Evolutionary conservation across 208 protist species (phyloP).

Genomic region (Herpetomonas tarakana): DNA sequence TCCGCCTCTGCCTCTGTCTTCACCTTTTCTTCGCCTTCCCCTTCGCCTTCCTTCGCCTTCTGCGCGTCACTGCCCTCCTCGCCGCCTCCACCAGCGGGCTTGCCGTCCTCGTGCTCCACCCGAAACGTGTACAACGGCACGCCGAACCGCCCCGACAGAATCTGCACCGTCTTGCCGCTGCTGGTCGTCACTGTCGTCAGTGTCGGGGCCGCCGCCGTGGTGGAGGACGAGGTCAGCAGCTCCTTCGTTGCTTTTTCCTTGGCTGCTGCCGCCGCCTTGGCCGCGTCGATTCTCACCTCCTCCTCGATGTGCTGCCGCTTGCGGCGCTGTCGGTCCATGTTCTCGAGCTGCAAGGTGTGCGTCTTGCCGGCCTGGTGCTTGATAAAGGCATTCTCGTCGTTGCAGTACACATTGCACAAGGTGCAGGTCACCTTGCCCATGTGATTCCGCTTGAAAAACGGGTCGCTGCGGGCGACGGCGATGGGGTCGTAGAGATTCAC

Average conservation of each 20-base stretch:
- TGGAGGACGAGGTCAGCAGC: conserved; percentile 18
- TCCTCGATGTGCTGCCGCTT: conserved; percentile 50
- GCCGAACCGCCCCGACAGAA: conserved; percentile 30
- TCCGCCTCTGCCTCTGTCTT: neutral
- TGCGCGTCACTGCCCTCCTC: too few species aligned
- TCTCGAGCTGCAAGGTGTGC: conserved; percentile 64
- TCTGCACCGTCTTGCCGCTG: neutral
- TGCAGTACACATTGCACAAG: conserved; percentile 75
- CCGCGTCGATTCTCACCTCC: conserved; percentile 53
- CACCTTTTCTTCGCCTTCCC: too few species aligned
- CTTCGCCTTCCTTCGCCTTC: too few species aligned
- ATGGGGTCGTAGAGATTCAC: conserved; percentile 57
- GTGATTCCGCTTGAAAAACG: conserved; percentile 85
- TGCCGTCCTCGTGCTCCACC: conserved; percentile 52
- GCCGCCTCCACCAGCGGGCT: too few species aligned
- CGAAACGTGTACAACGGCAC: conserved; percentile 63
- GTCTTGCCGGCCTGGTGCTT: conserved; percentile 78
- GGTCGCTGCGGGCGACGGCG: conserved; percentile 40
- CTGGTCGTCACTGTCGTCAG: conserved; percentile 1
- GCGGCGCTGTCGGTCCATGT: conserved; percentile 46
- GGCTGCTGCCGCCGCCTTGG: conserved; percentile 34
- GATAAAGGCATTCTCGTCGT: conserved; percentile 79
- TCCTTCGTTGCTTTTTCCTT: conserved; percentile 41
- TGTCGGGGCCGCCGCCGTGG: conserved; percentile 12
- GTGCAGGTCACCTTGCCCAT: conserved; percentile 78